A percentile compares a stretch with the other conserved stretches of the same genome.
These are phyloP conservation scores for Fusarium humuli DNA, from an alignment of 2,329 filamentous ascomycete genomes.

Conservation along the genomic window DNA sequence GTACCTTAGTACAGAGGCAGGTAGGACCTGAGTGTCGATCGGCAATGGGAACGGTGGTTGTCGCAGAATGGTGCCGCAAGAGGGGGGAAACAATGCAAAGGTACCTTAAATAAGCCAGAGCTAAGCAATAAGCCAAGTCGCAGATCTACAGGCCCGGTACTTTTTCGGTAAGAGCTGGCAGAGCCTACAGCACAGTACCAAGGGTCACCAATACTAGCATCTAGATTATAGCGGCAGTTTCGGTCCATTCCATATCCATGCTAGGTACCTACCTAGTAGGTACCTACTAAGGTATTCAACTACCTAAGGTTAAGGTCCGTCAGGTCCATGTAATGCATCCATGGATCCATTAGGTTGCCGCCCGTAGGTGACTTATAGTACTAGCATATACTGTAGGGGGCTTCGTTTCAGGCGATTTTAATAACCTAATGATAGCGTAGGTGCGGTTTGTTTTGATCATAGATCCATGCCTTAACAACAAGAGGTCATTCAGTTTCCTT, in stretches of 20 bases:
- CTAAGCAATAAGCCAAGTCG: conserved; percentile 47
- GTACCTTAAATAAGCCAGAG: conserved; percentile 11
- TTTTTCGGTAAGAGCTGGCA: conserved; percentile 14
- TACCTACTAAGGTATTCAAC: background rate
- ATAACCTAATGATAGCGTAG: conserved; percentile 9
- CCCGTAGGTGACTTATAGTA: background rate
- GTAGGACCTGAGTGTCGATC: conserved; percentile 25
- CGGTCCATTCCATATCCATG: conserved; percentile 26
- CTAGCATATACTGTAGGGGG: background rate
- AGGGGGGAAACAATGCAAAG: conserved; percentile 4
- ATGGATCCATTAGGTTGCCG: background rate
- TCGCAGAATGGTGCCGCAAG: conserved; percentile 26
- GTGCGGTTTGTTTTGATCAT: conserved; percentile 31
- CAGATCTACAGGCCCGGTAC: conserved; percentile 43
- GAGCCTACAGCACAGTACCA: background rate
- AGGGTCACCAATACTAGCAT: conserved; percentile 1
- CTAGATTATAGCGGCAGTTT: conserved; percentile 2
- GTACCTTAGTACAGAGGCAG: no score
- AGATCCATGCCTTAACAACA: background rate
- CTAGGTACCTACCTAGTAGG: background rate
- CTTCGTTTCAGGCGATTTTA: conserved; percentile 38
- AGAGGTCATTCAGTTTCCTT: conserved; percentile 3
- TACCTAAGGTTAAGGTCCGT: background rate
- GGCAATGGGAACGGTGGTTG: conserved; percentile 35
- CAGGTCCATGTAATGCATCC: background rate